A percentile compares a stretch with the other conserved stretches of the same genome.
Conservation (phyloP, 805 yeast genomes). For the Cyberlindnera euphorbiae region DNA sequence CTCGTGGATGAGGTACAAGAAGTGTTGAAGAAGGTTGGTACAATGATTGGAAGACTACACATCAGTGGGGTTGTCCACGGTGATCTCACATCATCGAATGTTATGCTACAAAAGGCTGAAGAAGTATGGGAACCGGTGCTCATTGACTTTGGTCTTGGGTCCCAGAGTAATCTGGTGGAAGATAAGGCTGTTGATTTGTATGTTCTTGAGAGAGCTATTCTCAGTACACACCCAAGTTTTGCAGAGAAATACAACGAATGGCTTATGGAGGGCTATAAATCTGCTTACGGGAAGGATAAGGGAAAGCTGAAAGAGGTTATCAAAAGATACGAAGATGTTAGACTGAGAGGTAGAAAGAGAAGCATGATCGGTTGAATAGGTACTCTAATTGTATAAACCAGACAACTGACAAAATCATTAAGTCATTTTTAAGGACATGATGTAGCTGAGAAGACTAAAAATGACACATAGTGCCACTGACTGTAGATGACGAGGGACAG, state of each 20-base stretch:
- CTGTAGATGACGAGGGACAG: too few relatives aligned
- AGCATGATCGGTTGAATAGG: constrained; percentile 94
- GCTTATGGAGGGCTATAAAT: constrained; percentile 67
- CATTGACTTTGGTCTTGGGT: constrained; percentile 90
- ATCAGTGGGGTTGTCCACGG: constrained; percentile 82
- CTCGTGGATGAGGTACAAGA: constrained; percentile 34
- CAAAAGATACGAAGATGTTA: constrained; percentile 71
- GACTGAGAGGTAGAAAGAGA: constrained; percentile 91
- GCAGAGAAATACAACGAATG: constrained; percentile 60
- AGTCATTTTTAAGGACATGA: constrained; percentile 2
- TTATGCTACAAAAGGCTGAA: constrained; percentile 39
- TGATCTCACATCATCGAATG: constrained; percentile 87
- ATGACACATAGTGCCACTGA: too few relatives aligned
- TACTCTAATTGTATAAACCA: too few relatives aligned
- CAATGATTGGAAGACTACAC: constrained; percentile 67
- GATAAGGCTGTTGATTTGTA: constrained; percentile 97
- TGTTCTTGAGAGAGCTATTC: constrained; percentile 86
- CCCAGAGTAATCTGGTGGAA: constrained; percentile 69
- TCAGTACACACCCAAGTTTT: constrained; percentile 82
- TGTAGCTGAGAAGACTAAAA: neutral
- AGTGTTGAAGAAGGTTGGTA: constrained; percentile 55
- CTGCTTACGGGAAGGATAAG: constrained; percentile 33
- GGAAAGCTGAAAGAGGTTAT: constrained; percentile 48
- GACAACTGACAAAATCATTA: too few relatives aligned
- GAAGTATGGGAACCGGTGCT: constrained; percentile 45